Evolutionary conservation across 2,329 filamentous ascomycete species (phyloP), one percentile per base, ranked within the genome.

Genomic region (Trichoderma oligosporum): DNA sequence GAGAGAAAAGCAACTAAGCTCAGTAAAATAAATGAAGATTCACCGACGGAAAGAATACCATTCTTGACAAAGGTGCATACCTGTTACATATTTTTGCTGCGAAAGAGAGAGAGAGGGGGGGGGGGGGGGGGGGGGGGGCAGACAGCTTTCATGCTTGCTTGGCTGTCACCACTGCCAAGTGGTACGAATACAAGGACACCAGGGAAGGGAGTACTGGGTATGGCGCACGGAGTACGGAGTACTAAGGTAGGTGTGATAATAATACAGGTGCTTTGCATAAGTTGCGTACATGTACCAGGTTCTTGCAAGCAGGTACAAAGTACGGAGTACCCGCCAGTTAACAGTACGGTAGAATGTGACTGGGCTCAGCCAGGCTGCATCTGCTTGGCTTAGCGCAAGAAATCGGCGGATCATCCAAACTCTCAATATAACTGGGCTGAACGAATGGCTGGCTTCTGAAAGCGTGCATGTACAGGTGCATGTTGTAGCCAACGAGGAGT

Each of bases 341-440:
- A 25, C n/a, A n/a, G n/a, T n/a, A n/a, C n/a, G n/a, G n/a, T 25
- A 31, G 20, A 4, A 29, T n/a, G 45, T n/a, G 29, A 49, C 24
- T n/a, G 47, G 47, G 25, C 39, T 33, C 47, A 29, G 47, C 24
- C 47, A 51, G 47, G 47, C 33, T 51, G 47, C 35, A 18, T 29
- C 20, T 51, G n/a, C 47, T 39, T 51, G 47, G 33, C 33, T 51
- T 51, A 29, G 47, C 47, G 49, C 38, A 8, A 8, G 25, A 31
- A 22, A 27, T 35, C 18, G 29, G 29, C 45, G 29, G 16, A n/a
- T 48, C 16, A 22, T 48, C 31, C 18, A 53, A 9, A 25, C 27
- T 27, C 25, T 53, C 6, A 18, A 33, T 39, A 22, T 3, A 12
- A 9, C 12, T 22, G n/a, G 11, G n/a, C n/a, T n/a, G n/a, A n/a